Evolutionary conservation across 495 filamentous ascomycete genomes (phyloP).

Genomic region (Staphylotrichum longicolle): DNA sequence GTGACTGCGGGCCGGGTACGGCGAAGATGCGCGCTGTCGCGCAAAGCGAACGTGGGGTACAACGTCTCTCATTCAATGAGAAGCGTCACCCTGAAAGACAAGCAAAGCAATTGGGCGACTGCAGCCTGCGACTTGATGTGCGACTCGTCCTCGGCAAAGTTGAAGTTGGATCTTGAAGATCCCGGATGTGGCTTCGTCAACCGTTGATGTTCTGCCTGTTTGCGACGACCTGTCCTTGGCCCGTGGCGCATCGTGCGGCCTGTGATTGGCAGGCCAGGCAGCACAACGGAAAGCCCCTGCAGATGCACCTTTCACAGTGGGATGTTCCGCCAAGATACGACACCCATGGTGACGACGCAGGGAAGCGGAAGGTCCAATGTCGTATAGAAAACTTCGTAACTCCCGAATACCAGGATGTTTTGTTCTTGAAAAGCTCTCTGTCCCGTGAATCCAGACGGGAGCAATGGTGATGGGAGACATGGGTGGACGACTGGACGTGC

Average conservation of each 20-base stretch:
- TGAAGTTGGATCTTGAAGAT: not conserved
- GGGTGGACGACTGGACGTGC: no score
- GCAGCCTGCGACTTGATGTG: not conserved
- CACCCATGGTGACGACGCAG: no score
- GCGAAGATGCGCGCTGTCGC: slow-evolving; percentile 21
- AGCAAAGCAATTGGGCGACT: not conserved
- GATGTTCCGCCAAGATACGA: no score
- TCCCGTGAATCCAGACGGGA: no score
- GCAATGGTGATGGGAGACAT: no score
- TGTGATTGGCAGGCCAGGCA: slow-evolving; percentile 4
- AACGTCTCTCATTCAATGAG: slow-evolving; percentile 17
- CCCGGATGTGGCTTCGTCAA: not conserved
- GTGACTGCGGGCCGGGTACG: no score
- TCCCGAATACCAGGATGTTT: no score
- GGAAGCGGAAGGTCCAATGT: no score
- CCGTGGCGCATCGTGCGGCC: not conserved
- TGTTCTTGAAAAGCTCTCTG: no score
- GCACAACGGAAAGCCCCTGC: no score
- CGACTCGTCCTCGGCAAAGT: not conserved
- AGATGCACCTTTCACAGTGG: no score
- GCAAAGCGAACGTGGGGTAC: slow-evolving; percentile 12
- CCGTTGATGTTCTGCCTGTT: not conserved
- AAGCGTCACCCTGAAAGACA: not conserved
- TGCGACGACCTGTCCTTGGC: not conserved
- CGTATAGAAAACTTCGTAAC: no score